Evolutionary conservation across 441 rosid genomes (phyloP), one percentile per base, ranked within the genome.

Genomic region (Erodium trifolium): DNA sequence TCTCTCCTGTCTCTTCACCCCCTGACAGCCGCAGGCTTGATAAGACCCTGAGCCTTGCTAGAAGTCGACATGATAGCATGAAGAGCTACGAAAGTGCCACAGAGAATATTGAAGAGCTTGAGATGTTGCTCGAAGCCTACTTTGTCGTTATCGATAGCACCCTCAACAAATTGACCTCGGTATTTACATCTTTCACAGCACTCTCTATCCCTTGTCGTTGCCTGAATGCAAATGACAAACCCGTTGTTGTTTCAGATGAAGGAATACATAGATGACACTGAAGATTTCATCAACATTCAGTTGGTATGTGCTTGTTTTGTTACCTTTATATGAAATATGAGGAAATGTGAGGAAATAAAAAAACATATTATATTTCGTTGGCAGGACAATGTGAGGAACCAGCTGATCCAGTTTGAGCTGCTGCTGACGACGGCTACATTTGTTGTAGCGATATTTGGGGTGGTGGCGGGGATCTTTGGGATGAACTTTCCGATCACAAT

Each of bases 61-160:
- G 98, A 83, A 94, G 99, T 72, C 79, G 96, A 43, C 99, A 88
- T 70, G 99, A 85, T 79, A 94, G 99, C 81, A 80, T 79, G 80
- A 92, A 81, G 84, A 92, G 99, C 67, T 81, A 93, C 37, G 98
- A 86, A 74, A 85, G 87, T 72, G 63, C 75, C 60, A 82, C 86
- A 4, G 94, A 87, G 73, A 90, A 80, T 66, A 91, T 94, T 70
- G 99, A 94, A 71, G 94, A 90, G 78, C 88, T 94, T 31, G 99
- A 94, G 83, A 94, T 94, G 99, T 83, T 94, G 86, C 89, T 94
- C 51, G 99, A 94, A 78, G 99, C 99, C 16, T 94, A 94, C 71
- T 94, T 94, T 80, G 99, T 94, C 37, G 89, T 88, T 79, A 92
- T 92, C 66, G 98, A 94, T 82, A 92, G 93, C 82, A 87, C 94